phyloP scores from a whole-genome alignment of 2,329 filamentous ascomycete genomes.

The Akanthomyces dipterigenus region DNA sequence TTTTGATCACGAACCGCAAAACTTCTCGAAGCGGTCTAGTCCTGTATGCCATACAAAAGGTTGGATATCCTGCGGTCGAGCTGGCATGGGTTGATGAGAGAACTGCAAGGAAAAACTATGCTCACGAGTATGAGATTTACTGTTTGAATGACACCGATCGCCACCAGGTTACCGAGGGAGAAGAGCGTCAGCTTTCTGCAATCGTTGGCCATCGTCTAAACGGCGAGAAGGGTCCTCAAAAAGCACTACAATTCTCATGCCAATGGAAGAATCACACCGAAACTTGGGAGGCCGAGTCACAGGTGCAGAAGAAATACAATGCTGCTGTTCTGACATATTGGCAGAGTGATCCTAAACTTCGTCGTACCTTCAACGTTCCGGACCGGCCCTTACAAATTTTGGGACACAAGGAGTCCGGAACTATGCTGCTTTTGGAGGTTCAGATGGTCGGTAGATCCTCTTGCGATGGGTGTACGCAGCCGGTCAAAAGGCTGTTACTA shows the following conservation, averaged over 20 bases:
- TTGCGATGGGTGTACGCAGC: not conserved
- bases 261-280: not conserved
- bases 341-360: not conserved
- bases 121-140: conserved; percentile 1
- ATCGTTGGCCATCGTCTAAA: conserved; percentile 1
- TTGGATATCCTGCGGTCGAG: not conserved
- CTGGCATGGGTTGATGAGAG: not conserved
- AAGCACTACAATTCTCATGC: not conserved
- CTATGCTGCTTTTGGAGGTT: not conserved
- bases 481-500: not conserved
- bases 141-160: not conserved
- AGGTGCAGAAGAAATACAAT: conserved; percentile 4
- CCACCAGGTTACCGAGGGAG: not conserved
- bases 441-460: conserved; percentile 2
- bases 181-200: conserved; percentile 1
- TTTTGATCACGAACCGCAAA: not conserved
- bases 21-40: not conserved
- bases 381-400: not conserved
- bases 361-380: not conserved
- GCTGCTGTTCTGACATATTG: not conserved
- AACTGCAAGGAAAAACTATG: not conserved
- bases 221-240: not conserved
- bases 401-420: not conserved
- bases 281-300: not conserved
- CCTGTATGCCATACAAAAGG: not conserved